These are phyloP conservation scores for Rhododendron henanense DNA, from an alignment of 148 eudicot genomes.

Conservation along the genomic window DNA sequence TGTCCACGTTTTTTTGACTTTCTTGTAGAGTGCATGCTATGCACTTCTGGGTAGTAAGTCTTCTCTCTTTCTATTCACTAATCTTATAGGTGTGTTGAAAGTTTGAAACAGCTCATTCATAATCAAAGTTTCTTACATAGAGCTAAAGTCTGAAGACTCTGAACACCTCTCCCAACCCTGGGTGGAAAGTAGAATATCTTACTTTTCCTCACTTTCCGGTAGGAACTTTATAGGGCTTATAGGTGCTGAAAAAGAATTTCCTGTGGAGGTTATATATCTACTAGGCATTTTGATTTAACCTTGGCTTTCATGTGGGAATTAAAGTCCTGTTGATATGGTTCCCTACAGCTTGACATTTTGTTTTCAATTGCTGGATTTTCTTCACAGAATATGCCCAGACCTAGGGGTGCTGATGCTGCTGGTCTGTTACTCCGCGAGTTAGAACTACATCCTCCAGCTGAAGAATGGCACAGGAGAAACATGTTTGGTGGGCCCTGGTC, in stretches of 20 bases:
- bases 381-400: slow-evolving; percentile 93
- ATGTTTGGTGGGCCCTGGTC: slow-evolving; percentile 99
- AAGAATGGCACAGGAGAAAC: slow-evolving; percentile 96
- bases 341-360: background rate
- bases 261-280: background rate
- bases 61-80: background rate
- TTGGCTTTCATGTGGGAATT: background rate
- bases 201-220: background rate
- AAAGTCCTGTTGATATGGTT: background rate
- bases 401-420: slow-evolving; percentile 99
- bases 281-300: background rate
- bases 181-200: background rate
- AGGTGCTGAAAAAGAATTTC: background rate
- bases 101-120: background rate
- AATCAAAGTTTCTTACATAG: background rate
- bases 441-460: slow-evolving; percentile 99
- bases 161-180: background rate
- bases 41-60: background rate
- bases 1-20: background rate
- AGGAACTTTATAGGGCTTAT: background rate
- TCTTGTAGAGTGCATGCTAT: background rate
- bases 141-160: background rate
- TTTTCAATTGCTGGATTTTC: background rate
- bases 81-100: background rate
- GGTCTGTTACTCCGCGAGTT: slow-evolving; percentile 88